A percentile compares a stretch with the other conserved stretches of the same genome.
phyloP scores from a whole-genome alignment of 2,329 filamentous ascomycete genomes.

The Ascochyta clinopodiicola region DNA sequence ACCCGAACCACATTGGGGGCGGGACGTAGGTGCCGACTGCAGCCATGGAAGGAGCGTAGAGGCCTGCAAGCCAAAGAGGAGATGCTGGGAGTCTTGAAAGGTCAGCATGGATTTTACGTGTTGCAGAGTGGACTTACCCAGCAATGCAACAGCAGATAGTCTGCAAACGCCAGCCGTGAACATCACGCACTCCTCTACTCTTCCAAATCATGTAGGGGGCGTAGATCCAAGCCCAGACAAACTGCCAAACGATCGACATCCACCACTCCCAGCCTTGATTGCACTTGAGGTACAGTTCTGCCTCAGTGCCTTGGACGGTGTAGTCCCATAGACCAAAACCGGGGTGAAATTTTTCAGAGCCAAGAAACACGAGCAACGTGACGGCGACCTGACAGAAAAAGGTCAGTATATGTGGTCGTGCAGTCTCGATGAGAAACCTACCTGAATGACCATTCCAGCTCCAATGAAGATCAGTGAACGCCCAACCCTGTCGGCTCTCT shows the following conservation, averaged over 20 bases:
- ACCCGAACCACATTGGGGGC: constrained; percentile 39
- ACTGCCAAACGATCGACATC: constrained; percentile 46
- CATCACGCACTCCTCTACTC: constrained; percentile 42
- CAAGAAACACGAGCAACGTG: constrained; percentile 41
- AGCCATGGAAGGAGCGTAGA: constrained; percentile 40
- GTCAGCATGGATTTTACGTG: neutral
- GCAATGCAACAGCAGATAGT: constrained; percentile 44
- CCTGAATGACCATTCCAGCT: constrained; percentile 37
- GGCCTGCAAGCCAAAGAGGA: constrained; percentile 43
- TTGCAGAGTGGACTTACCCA: constrained; percentile 28
- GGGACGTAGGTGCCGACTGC: constrained; percentile 33
- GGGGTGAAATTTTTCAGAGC: constrained; percentile 43
- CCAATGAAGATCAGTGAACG: constrained; percentile 38
- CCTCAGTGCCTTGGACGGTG: constrained; percentile 32
- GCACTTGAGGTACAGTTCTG: constrained; percentile 34
- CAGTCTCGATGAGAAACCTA: constrained; percentile 11
- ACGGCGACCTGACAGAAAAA: constrained; percentile 24
- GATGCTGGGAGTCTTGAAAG: constrained; percentile 37
- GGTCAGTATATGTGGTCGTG: neutral
- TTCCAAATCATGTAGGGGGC: constrained; percentile 46
- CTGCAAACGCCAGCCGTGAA: constrained; percentile 42
- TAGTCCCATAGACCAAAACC: constrained; percentile 42
- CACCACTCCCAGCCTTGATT: constrained; percentile 48
- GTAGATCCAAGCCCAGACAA: constrained; percentile 47
- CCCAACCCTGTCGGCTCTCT: constrained; percentile 35